A percentile compares a stretch with the other conserved stretches of the same genome.
Evolutionary conservation across 148 eudicot genomes (phyloP).

Genomic region (Heliamphora exappendiculata): DNA sequence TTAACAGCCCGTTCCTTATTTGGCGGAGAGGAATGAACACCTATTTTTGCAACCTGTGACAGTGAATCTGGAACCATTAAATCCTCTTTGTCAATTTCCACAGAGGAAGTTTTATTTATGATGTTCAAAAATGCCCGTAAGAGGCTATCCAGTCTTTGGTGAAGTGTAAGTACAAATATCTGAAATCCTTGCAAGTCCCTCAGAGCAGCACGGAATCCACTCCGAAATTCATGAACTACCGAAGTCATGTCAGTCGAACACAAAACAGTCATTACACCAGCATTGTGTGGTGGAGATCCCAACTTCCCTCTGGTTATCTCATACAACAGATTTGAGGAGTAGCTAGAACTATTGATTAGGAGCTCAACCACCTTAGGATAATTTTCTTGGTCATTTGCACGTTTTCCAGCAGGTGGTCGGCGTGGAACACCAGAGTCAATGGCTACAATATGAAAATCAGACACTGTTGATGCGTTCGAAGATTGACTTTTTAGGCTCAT

Average conservation of each 20-base stretch:
- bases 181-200: constrained; percentile 97
- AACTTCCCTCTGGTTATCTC: constrained; percentile 83
- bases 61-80: constrained; percentile 58
- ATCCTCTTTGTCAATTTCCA: constrained; percentile 77
- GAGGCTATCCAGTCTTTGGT: constrained; percentile 76
- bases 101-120: constrained; percentile 43
- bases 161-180: constrained; percentile 83
- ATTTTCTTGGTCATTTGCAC: constrained; percentile 73
- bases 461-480: constrained; percentile 25
- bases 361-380: constrained; percentile 94
- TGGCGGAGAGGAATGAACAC: constrained; percentile 38
- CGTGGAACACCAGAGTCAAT: constrained; percentile 99
- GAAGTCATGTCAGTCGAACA: constrained; percentile 39
- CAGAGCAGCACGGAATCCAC: constrained; percentile 83
- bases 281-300: constrained; percentile 44
- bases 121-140: constrained; percentile 64
- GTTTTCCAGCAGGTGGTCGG: constrained; percentile 93
- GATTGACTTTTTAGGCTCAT: constrained; percentile 35
- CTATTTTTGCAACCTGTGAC: constrained; percentile 22
- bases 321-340: constrained; percentile 61
- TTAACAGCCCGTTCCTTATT: constrained; percentile 39
- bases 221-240: constrained; percentile 63
- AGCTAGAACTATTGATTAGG: constrained; percentile 72
- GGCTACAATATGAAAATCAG: constrained; percentile 67
- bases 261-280: constrained; percentile 19